phyloP scores from a whole-genome alignment of 352 stramenopile genomes.

The Phytophthora gonapodyides region DNA sequence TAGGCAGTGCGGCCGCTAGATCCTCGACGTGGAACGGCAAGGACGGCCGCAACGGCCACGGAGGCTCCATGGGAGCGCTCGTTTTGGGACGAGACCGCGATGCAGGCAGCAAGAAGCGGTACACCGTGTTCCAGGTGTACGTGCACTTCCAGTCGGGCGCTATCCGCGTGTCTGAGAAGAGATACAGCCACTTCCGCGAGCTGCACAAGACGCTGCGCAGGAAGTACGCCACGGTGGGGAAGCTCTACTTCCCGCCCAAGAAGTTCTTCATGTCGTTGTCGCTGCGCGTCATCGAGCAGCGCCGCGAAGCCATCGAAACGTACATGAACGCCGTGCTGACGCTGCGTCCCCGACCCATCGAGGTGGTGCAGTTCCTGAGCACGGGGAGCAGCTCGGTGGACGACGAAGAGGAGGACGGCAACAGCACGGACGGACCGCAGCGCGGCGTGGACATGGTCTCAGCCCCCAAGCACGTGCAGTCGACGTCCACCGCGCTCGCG shows the following conservation, averaged over 20 bases:
- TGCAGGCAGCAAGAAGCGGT: conserved; percentile 58
- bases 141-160: conserved; percentile 76
- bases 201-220: conserved; percentile 79
- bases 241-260: conserved; percentile 86
- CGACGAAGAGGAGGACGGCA: conserved; percentile 68
- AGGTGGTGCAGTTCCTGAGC: conserved; percentile 75
- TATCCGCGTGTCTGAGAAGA: conserved; percentile 69
- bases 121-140: conserved; percentile 79
- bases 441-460: conserved; percentile 33
- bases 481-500: conserved; percentile 30
- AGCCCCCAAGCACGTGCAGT: conserved; percentile 36
- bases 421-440: conserved; percentile 44
- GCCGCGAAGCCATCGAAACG: conserved; percentile 77
- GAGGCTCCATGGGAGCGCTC: conserved; percentile 42
- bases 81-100: conserved; percentile 31
- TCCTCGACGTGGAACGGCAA: conserved; percentile 66
- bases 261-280: conserved; percentile 90
- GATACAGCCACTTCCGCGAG: conserved; percentile 85
- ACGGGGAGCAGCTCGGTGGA: conserved; percentile 42
- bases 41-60: conserved; percentile 40
- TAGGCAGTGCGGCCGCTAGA: conserved; percentile 22
- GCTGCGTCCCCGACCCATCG: conserved; percentile 61
- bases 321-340: conserved; percentile 85
- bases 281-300: conserved; percentile 86
- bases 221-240: conserved; percentile 81